Evolutionary conservation across 2,329 filamentous ascomycete genomes (phyloP), one percentile per base, ranked within the genome.

Genomic region (Stagonosporopsis rhizophila): DNA sequence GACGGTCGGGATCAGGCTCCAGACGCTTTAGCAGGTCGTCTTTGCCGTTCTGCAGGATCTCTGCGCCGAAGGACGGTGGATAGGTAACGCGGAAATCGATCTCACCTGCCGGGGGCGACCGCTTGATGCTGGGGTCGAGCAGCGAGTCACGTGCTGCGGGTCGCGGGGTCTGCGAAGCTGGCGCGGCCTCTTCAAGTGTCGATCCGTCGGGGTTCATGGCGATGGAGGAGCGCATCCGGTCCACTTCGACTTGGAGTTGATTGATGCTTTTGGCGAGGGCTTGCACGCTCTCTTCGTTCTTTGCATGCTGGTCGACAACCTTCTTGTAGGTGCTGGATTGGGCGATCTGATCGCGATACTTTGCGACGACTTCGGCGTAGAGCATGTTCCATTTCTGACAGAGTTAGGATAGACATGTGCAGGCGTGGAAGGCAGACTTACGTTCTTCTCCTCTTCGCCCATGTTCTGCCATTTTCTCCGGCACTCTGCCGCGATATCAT

Each of bases 31-130:
- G 77, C 23, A 83, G 70, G 65, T 82, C 80, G 52, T 79, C 77
- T 62, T 83, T 83, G 52, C 80, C 80, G 64, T 75, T 77, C 50
- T 80, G 79, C 37, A 83, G 74, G 52, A 82, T 81, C 61, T 78
- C 77, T 35, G 77, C 76, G 39, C 80, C 80, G 52, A 80, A 79
- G 40, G 77, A 76, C 34, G 80, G 80, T 60, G 78, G 78, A 58
- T 81, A 81, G 35, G 77, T 77, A 70, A 82, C 79, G 67, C 79
- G 79, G 68, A 80, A 80, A 68, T 82, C 80, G 57, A 78, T 78
- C 66, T 77, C 74, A 68, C 70, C 73, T 66, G 75, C 75, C 62
- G 73, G 74, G 60, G 71, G 68, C 58, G 70, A 72, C 61, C 71
- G 69, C 66, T 68, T 73, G 67, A 74, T 69, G 64, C 62, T 70